Evolutionary conservation across 2,329 filamentous ascomycete genomes (phyloP), one percentile per base, ranked within the genome.

Genomic region (Celoporthe dispersa): DNA sequence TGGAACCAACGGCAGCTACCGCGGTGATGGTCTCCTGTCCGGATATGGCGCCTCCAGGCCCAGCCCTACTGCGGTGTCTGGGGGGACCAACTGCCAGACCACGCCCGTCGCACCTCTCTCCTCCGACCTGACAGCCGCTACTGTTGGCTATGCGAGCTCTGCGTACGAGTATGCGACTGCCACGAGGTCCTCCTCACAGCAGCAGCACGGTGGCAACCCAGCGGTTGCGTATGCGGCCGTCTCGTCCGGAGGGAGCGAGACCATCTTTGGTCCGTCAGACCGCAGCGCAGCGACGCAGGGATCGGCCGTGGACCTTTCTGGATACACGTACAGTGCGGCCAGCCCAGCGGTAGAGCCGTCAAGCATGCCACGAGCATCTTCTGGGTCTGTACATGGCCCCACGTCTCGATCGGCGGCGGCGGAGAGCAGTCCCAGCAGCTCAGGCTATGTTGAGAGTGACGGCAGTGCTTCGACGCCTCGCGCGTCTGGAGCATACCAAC

Each of bases 201-300:
- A 73, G 59, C 71, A 44, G 31, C 66, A 61, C 70, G 73, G 66
- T 61, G 69, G 22, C 57, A 67, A 19, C n/a, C 63, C 59, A 57
- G 71, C 66, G 25, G 68, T 66, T 39, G 57, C 65, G 9, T 72
- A 72, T 59, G 41, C 67, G 2, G 53, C 68, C 35, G 70, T 61
- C 28, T 69, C 69, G 41, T 70, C 68, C 22, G 64, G 69, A 44
- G 68, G 57, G 2, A 67, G 60, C 48, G 75, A 77, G 33, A 64
- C 69, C 41, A 74, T 78, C 12, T 78, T 78, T 55, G 68, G 69
- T 55, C 76, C 78, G 48, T 72, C 75, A 16, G 74, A 77, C 22
- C 76, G 75, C 64, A 74, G 71, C 64, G 62, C 76, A 7, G 73
- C 74, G 48, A 75, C 73, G 48, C 75, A 78, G 39, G 75, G 75